phyloP scores from a whole-genome alignment of 139 green algal genomes.

The Auxenochlorella protothecoides region DNA sequence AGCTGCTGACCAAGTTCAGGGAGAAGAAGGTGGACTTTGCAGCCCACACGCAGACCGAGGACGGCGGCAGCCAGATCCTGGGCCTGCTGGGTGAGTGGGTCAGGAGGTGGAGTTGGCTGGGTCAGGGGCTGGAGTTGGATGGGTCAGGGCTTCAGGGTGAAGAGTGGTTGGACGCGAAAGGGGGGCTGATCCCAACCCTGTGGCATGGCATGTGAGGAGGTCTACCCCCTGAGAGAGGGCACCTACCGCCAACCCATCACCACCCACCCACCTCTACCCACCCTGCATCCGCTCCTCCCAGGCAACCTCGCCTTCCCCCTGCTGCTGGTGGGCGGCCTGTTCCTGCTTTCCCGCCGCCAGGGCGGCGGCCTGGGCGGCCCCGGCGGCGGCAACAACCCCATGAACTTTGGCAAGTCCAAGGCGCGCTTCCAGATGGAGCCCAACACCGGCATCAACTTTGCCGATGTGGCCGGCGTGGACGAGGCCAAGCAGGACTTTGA shows the following conservation, averaged over 20 bases:
- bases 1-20: constrained; percentile 93
- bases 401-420: constrained; percentile 95
- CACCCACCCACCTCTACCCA: neutral
- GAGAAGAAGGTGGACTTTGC: constrained; percentile 99
- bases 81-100: constrained; percentile 67
- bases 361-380: constrained; percentile 61
- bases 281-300: constrained; percentile 9
- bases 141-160: neutral
- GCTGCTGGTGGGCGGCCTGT: constrained; percentile 96
- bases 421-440: constrained; percentile 99
- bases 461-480: constrained; percentile 95
- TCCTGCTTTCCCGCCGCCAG: constrained; percentile 86
- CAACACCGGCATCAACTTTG: constrained; percentile 97
- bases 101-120: too few relatives aligned
- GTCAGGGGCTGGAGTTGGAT: neutral
- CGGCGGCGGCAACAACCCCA: constrained; percentile 80
- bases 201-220: too few relatives aligned
- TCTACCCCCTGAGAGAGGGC: too few relatives aligned
- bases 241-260: neutral
- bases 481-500: constrained; percentile 99
- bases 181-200: too few relatives aligned
- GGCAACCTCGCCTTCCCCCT: constrained; percentile 99
- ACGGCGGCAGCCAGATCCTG: constrained; percentile 84
- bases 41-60: constrained; percentile 89
- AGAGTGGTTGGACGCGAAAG: too few relatives aligned